phyloP scores from a whole-genome alignment of 2,329 filamentous ascomycete genomes.

The Ophiostoma piceae region DNA sequence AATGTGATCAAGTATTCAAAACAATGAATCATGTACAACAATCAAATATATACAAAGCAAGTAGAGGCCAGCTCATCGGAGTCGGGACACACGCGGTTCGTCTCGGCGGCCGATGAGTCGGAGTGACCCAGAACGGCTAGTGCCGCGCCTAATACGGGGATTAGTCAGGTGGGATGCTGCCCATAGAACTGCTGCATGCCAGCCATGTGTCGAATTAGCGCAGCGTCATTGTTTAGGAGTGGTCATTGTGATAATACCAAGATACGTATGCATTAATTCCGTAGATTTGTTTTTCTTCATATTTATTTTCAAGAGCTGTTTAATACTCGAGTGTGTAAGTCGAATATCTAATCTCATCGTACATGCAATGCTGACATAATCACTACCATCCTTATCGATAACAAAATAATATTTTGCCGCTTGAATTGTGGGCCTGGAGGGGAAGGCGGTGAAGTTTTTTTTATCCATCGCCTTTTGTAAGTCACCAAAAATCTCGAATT shows the following conservation, averaged over 20 bases:
- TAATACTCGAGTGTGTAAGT: not conserved
- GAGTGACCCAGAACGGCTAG: slow-evolving; percentile 23
- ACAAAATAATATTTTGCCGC: slow-evolving; percentile 22
- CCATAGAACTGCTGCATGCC: not conserved
- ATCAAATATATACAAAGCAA: not conserved
- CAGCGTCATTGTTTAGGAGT: not conserved
- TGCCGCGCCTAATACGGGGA: not conserved
- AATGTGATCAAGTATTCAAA: not conserved
- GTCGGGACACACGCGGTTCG: not conserved
- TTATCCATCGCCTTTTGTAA: slow-evolving; percentile 15
- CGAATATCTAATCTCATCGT: not conserved
- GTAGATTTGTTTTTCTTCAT: no score
- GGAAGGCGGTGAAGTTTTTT: slow-evolving; percentile 29
- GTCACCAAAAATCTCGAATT: slow-evolving; percentile 20
- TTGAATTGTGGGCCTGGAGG: slow-evolving; percentile 23
- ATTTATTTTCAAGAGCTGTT: not conserved
- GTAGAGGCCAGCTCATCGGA: slow-evolving; percentile 3
- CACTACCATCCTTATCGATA: slow-evolving; percentile 25
- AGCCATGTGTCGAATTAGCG: not conserved
- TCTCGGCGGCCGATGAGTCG: slow-evolving; percentile 13
- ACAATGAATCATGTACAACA: not conserved
- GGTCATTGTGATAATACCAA: no score
- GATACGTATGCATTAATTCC: no score
- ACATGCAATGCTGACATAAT: not conserved
- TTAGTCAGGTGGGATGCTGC: slow-evolving; percentile 9